Conservation (phyloP, 805 yeast genomes). For the Wickerhamomyces queroliae region DNA sequence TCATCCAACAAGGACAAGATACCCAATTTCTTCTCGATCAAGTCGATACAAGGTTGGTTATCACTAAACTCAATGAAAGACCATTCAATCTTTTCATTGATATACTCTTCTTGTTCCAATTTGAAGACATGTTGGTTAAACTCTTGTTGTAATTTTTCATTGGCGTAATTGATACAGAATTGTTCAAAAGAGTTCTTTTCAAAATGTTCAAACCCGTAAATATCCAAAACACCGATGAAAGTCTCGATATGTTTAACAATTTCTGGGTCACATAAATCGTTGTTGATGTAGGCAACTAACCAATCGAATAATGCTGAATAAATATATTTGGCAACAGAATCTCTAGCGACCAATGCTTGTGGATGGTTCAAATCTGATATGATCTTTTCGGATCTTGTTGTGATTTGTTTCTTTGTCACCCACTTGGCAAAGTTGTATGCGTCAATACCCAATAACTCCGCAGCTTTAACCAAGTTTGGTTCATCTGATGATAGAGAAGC, state of each 20-base stretch:
- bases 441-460: slow-evolving; percentile 79
- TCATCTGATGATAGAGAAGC: slow-evolving; percentile 82
- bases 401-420: slow-evolving; percentile 88
- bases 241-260: slow-evolving; percentile 53
- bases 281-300: slow-evolving; percentile 82
- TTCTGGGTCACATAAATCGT: slow-evolving; percentile 73
- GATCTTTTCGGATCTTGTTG: slow-evolving; percentile 89
- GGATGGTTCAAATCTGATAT: slow-evolving; percentile 73
- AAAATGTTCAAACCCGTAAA: slow-evolving; percentile 96
- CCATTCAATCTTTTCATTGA: slow-evolving; percentile 92
- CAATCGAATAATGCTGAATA: slow-evolving; percentile 93
- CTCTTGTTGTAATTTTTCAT: slow-evolving; percentile 95
- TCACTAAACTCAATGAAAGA: slow-evolving; percentile 93
- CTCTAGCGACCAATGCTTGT: slow-evolving; percentile 88
- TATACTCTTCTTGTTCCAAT: slow-evolving; percentile 92
- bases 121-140: slow-evolving; percentile 97
- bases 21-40: slow-evolving; percentile 87
- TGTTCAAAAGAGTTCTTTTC: slow-evolving; percentile 94
- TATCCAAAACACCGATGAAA: slow-evolving; percentile 95
- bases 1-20: slow-evolving; percentile 85
- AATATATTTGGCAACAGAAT: slow-evolving; percentile 93
- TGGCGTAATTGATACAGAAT: slow-evolving; percentile 94
- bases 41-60: slow-evolving; percentile 92
- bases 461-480: slow-evolving; percentile 75
- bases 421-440: slow-evolving; percentile 74